Evolutionary conservation across 495 filamentous ascomycete species (phyloP), one percentile per base, ranked within the genome.

Genomic region (Talaromyces nanjingensis): DNA sequence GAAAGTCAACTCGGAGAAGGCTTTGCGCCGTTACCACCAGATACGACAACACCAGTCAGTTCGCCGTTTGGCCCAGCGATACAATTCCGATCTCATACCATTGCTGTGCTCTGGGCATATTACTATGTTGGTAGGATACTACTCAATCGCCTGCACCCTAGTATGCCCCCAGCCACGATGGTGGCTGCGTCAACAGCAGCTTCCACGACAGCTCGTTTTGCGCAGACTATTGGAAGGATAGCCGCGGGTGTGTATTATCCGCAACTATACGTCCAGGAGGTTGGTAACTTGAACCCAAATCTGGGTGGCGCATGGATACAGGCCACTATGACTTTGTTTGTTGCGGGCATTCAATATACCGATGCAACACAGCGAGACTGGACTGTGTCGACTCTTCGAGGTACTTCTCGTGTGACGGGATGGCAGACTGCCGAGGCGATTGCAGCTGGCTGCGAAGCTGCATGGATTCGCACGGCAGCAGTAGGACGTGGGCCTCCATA

Each of bases 91-190:
- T 92, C 90, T 1, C 91, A 91, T 72, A 87, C 86, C 24, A 94
- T 97, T 67, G 89, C 89, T 14, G 87, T 89, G 39, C 80, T 98
- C 22, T 93, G 91, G 87, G 87, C 86, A 68, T 87, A 91, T 60
- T 96, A 88, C 71, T 89, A 93, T 75, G 89, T 90, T 72, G 87
- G 86, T 2, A 81, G 91, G 29, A 92, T 98, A 58, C 77, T 93
- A 55, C 81, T 91, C 22, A 76, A 91, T 58, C 83, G 94, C 39
- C 76, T 88, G 0, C 92, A 96, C 66, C 94, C 94, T 0, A 84
- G 82, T 2, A 96, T 97, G 92, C 94, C 92, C 5, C 91, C 93
- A 0, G 83, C 91, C n/a, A 87, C 92, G 62, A 93, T 96, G 86
- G 80, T 90, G 47, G 91, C 93, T 6, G 89, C 90, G 0, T 87